These are phyloP conservation scores for Didymella keratinophila DNA, from an alignment of 2,329 filamentous ascomycete genomes.

Conservation along the genomic window DNA sequence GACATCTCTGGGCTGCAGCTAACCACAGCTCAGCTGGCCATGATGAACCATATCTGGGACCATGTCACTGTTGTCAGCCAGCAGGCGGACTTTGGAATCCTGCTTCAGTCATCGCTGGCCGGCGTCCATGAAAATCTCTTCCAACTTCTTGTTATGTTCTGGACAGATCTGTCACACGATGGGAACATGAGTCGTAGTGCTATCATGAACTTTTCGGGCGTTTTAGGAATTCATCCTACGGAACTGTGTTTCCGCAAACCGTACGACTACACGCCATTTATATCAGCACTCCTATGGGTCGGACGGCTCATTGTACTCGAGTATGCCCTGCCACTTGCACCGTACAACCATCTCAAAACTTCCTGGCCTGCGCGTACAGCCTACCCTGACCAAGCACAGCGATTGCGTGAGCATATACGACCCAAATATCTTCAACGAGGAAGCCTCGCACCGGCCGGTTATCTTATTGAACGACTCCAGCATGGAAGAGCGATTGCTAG, in stretches of 20 bases:
- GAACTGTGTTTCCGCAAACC: slow-evolving; percentile 14
- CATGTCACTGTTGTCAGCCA: slow-evolving; percentile 5
- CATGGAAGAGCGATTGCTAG: slow-evolving; percentile 5
- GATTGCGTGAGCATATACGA: slow-evolving; percentile 11
- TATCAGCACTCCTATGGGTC: slow-evolving; percentile 18
- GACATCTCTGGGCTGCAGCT: slow-evolving; percentile 16
- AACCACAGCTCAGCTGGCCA: slow-evolving; percentile 14
- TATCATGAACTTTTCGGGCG: slow-evolving; percentile 17
- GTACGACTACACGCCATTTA: slow-evolving; percentile 16
- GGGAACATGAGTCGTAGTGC: slow-evolving; percentile 11
- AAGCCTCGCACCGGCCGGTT: slow-evolving; percentile 14
- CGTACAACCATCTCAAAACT: slow-evolving; percentile 14
- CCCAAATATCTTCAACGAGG: slow-evolving; percentile 17
- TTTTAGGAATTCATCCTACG: slow-evolving; percentile 15
- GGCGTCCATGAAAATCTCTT: slow-evolving; percentile 13
- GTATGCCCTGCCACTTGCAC: slow-evolving; percentile 16
- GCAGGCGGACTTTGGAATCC: slow-evolving; percentile 5
- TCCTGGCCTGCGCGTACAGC: slow-evolving; percentile 11
- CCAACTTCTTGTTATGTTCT: slow-evolving; percentile 23
- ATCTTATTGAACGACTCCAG: slow-evolving; percentile 11
- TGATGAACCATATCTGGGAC: slow-evolving; percentile 19
- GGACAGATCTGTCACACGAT: slow-evolving; percentile 13
- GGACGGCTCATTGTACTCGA: slow-evolving; percentile 10
- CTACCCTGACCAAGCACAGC: slow-evolving; percentile 10
- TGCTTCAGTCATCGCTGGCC: slow-evolving; percentile 9